Conservation (phyloP, 2,329 filamentous ascomycete species). For the Fusarium sp. region DNA sequence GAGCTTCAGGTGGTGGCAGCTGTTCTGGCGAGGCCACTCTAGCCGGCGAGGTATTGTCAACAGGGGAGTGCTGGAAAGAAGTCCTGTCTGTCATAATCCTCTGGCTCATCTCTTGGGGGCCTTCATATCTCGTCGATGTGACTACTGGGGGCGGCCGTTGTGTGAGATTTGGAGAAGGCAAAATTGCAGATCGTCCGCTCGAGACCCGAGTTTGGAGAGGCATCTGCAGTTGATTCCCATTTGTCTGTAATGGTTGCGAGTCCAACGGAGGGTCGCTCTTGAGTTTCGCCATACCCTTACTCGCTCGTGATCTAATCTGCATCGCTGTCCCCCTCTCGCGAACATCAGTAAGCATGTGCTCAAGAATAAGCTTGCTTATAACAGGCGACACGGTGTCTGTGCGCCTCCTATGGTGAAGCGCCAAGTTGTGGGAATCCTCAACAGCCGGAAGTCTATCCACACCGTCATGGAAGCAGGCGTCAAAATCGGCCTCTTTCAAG, state of each 20-base stretch:
- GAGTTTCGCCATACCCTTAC: neutral
- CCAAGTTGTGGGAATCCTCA: neutral
- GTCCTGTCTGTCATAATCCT: neutral
- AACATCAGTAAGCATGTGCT: neutral
- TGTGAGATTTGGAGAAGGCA: no score
- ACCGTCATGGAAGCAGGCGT: slow-evolving; percentile 23
- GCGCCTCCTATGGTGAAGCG: neutral
- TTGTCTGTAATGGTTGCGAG: neutral
- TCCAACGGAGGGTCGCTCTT: no score
- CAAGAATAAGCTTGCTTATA: neutral
- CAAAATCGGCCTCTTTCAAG: neutral
- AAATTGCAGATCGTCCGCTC: no score
- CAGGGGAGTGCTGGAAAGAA: neutral
- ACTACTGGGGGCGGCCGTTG: neutral
- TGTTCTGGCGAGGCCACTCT: no score
- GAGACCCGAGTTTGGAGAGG: neutral
- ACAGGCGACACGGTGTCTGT: neutral
- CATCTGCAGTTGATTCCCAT: no score
- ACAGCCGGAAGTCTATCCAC: neutral
- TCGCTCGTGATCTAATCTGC: neutral
- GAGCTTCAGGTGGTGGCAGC: no score
- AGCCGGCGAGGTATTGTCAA: neutral
- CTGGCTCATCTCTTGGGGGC: neutral
- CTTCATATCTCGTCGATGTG: neutral
- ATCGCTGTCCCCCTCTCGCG: neutral